phyloP scores from a whole-genome alignment of 495 filamentous ascomycete species.

The Annulohypoxylon moriforme region DNA sequence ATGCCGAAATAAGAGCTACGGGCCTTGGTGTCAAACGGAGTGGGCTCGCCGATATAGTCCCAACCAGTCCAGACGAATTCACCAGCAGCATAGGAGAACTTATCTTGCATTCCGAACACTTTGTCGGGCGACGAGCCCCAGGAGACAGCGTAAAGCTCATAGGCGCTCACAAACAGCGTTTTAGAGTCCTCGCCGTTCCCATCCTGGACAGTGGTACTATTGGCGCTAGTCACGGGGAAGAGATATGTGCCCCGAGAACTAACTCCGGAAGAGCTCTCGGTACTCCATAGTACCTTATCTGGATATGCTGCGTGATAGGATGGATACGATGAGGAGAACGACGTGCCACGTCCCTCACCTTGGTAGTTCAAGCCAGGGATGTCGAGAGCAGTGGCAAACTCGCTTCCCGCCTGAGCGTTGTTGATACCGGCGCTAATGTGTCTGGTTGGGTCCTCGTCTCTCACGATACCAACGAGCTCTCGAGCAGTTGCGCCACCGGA shows the following conservation, averaged over 20 bases:
- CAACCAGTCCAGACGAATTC: slow-evolving; percentile 65
- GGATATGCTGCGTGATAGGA: slow-evolving; percentile 56
- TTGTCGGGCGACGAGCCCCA: slow-evolving; percentile 61
- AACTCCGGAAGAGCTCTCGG: slow-evolving; percentile 56
- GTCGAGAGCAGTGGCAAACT: slow-evolving; percentile 53
- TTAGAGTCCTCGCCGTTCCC: slow-evolving; percentile 44
- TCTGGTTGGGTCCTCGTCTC: slow-evolving; percentile 56
- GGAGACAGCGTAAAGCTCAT: slow-evolving; percentile 57
- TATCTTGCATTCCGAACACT: slow-evolving; percentile 60
- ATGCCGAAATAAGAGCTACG: slow-evolving; percentile 63
- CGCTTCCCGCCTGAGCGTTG: slow-evolving; percentile 44
- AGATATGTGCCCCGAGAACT: slow-evolving; percentile 61
- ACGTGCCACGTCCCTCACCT: slow-evolving; percentile 57
- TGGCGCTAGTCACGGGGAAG: slow-evolving; percentile 58
- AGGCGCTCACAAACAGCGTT: slow-evolving; percentile 54
- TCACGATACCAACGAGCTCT: slow-evolving; percentile 51
- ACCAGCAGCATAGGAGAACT: slow-evolving; percentile 55
- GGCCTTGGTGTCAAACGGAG: slow-evolving; percentile 52
- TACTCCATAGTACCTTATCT: slow-evolving; percentile 58
- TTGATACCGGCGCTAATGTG: slow-evolving; percentile 56
- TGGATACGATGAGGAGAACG: slow-evolving; percentile 47
- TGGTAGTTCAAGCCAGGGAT: slow-evolving; percentile 63
- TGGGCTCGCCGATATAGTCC: slow-evolving; percentile 64
- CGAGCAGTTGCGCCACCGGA: slow-evolving; percentile 46
- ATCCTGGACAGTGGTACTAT: slow-evolving; percentile 42